Evolutionary conservation across 1,284 basidiomycete species (phyloP).

Genomic region (Rhodotorula sp.): DNA sequence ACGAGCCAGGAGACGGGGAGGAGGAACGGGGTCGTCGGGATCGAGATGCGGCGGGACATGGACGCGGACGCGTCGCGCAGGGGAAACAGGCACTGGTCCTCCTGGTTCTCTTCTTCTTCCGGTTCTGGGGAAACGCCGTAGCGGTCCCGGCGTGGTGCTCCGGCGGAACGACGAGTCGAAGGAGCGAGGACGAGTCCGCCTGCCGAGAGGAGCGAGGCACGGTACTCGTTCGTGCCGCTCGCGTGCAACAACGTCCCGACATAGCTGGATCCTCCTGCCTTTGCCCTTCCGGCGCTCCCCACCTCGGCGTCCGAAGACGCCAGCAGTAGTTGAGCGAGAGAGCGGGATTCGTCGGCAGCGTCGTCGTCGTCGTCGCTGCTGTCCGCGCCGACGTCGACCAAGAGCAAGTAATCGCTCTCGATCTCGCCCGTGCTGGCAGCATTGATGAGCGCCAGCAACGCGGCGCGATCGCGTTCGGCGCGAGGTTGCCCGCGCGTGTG

Average conservation of each 20-base stretch:
- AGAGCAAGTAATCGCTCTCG: constrained; percentile 16
- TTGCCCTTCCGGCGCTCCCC: no score
- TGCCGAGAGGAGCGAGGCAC: constrained; percentile 18
- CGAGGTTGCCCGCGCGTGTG: not conserved
- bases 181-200: constrained; percentile 25
- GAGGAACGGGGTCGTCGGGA: constrained; percentile 33
- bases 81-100: constrained; percentile 6
- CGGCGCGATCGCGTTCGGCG: not conserved
- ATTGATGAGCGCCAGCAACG: constrained; percentile 18
- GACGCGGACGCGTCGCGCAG: not conserved
- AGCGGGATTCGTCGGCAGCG: not conserved
- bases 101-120: not conserved
- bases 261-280: constrained; percentile 8
- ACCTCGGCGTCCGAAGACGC: no score
- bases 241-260: constrained; percentile 27
- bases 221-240: constrained; percentile 31
- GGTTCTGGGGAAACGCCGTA: not conserved
- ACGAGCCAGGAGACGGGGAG: constrained; percentile 30
- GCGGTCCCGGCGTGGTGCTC: not conserved
- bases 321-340: not conserved
- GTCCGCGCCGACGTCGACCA: constrained; percentile 19
- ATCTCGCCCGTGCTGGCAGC: constrained; percentile 1
- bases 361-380: not conserved
- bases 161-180: not conserved
- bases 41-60: constrained; percentile 5